Conservation (phyloP, 2,329 filamentous ascomycete species). For the Cercospora zeina region DNA sequence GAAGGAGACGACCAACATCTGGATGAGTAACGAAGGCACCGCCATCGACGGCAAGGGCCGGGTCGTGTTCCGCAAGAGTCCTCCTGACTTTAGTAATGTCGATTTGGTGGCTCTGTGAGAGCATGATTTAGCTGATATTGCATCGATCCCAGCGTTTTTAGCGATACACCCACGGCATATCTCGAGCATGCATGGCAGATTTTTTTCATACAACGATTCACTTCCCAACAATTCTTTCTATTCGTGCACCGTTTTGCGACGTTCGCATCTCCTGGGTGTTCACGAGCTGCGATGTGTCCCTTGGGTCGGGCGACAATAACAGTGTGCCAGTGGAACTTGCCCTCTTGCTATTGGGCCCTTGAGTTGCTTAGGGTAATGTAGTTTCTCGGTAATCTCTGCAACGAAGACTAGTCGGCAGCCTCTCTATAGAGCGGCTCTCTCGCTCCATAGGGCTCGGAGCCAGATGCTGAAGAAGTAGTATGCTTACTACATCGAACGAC, state of each 20-base stretch:
- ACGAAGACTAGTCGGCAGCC: too few species aligned
- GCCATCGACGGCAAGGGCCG: slow-evolving; percentile 79
- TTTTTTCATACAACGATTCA: not conserved
- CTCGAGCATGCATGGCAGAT: not conserved
- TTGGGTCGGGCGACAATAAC: too few species aligned
- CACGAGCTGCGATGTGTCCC: too few species aligned
- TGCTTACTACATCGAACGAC: too few species aligned
- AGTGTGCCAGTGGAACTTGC: not conserved
- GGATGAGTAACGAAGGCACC: slow-evolving; percentile 92
- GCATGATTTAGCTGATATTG: not conserved
- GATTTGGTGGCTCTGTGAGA: slow-evolving; percentile 76
- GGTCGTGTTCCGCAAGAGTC: slow-evolving; percentile 51
- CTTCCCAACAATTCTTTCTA: not conserved
- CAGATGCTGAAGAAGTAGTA: too few species aligned
- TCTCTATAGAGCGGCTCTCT: too few species aligned
- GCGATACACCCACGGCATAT: slow-evolving; percentile 1
- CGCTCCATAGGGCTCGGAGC: too few species aligned
- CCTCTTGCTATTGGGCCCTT: too few species aligned
- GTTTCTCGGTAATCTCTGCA: too few species aligned
- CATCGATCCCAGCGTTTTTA: slow-evolving; percentile 1
- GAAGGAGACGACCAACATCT: slow-evolving; percentile 56
- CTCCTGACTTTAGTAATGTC: slow-evolving; percentile 66
- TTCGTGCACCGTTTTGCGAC: not conserved
- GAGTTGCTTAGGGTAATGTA: too few species aligned
- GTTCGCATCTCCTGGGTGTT: not conserved